A percentile compares a stretch with the other conserved stretches of the same genome.
These are phyloP conservation scores for Endoconidiophora polonica DNA, from an alignment of 2,329 filamentous ascomycete genomes.

Conservation along the genomic window DNA sequence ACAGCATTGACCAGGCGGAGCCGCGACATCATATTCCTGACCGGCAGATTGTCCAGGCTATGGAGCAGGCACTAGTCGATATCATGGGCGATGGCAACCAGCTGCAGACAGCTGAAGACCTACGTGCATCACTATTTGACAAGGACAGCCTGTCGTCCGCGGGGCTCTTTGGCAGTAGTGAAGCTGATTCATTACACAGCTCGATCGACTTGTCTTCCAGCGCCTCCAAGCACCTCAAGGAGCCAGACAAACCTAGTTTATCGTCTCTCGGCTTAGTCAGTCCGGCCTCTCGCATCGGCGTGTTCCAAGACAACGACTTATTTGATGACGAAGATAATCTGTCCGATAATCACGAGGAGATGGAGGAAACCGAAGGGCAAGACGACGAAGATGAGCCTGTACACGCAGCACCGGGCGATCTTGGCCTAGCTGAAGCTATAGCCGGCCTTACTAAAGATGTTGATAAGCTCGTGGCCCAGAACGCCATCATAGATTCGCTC, in stretches of 20 bases:
- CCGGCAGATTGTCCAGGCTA: conserved; percentile 70
- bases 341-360: conserved; percentile 71
- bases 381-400: conserved; percentile 70
- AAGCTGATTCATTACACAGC: conserved; percentile 36
- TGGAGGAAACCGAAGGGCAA: conserved; percentile 36
- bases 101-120: conserved; percentile 44
- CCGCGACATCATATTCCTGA: conserved; percentile 40
- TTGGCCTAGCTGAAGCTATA: conserved; percentile 87
- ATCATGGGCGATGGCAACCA: conserved; percentile 66
- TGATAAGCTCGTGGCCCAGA: conserved; percentile 71
- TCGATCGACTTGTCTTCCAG: conserved; percentile 35
- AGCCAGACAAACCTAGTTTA: conserved; percentile 61
- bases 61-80: conserved; percentile 80
- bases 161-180: conserved; percentile 13
- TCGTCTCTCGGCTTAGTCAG: conserved; percentile 84
- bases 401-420: conserved; percentile 83
- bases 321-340: conserved; percentile 78
- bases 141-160: conserved; percentile 24
- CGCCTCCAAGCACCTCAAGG: conserved; percentile 23
- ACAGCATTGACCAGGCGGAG: conserved; percentile 54
- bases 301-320: conserved; percentile 85
- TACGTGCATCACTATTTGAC: conserved; percentile 51
- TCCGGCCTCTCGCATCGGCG: conserved; percentile 69
- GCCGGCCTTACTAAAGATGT: conserved; percentile 77
- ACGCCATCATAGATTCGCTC: conserved; percentile 78